Conservation (phyloP, 305 asterid genomes). For the Solanum hybrid region DNA sequence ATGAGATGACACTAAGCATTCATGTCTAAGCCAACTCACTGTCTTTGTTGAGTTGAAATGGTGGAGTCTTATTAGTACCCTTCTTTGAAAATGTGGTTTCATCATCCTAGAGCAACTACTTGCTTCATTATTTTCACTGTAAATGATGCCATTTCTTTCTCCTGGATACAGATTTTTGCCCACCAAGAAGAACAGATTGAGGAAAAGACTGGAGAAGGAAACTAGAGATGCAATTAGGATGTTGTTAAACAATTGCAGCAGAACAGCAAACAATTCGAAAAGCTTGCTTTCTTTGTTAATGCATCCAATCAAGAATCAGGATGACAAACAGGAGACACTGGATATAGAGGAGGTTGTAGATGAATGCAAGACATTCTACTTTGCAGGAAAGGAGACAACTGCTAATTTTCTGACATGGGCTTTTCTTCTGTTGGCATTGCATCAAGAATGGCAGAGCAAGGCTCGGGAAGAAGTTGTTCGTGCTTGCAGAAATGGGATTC, state of each 20-base stretch:
- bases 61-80: background rate
- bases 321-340: constrained; percentile 23
- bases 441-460: constrained; percentile 66
- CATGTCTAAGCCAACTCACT: background rate
- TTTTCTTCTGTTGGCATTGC: constrained; percentile 55
- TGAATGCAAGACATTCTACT: constrained; percentile 49
- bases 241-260: constrained; percentile 18
- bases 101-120: background rate
- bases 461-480: constrained; percentile 56
- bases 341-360: constrained; percentile 27
- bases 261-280: constrained; percentile 13
- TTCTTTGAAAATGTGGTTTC: background rate
- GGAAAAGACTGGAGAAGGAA: constrained; percentile 35
- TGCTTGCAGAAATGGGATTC: constrained; percentile 26
- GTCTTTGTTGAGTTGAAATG: background rate
- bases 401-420: constrained; percentile 57
- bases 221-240: constrained; percentile 24
- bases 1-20: background rate
- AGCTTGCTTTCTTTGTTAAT: constrained; percentile 21
- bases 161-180: constrained; percentile 28
- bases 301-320: constrained; percentile 21
- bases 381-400: constrained; percentile 52
- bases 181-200: constrained; percentile 28
- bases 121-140: background rate
- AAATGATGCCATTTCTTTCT: background rate